Evolutionary conservation across 2,329 filamentous ascomycete species (phyloP).

Genomic region (Uncinocarpus reesii): DNA sequence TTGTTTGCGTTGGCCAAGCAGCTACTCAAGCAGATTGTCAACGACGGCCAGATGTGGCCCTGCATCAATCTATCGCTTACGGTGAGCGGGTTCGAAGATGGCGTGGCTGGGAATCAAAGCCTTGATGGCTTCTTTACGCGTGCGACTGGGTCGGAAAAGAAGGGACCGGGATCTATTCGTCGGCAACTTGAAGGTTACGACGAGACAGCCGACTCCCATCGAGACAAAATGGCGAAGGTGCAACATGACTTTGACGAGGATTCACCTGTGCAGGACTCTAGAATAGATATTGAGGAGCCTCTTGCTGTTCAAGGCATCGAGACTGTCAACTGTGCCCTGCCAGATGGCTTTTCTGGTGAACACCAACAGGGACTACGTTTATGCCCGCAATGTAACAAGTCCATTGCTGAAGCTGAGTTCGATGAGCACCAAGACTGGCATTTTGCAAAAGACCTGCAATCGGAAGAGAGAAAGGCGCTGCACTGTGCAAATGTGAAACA

Average conservation of each 20-base stretch:
- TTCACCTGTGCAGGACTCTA: neutral
- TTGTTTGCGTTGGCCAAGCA: conserved; percentile 68
- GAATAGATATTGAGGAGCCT: neutral
- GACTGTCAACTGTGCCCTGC: neutral
- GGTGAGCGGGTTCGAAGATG: conserved; percentile 87
- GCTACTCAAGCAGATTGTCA: conserved; percentile 64
- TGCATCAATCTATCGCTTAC: conserved; percentile 83
- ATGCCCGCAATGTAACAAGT: conserved; percentile 57
- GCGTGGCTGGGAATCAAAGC: conserved; percentile 68
- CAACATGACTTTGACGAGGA: neutral
- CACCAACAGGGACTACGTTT: conserved; percentile 26
- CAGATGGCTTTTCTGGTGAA: neutral
- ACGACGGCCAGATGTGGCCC: conserved; percentile 74
- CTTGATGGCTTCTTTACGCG: conserved; percentile 78
- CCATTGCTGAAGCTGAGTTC: conserved; percentile 48
- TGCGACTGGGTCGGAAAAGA: conserved; percentile 37
- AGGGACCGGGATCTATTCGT: neutral
- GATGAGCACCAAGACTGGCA: conserved; percentile 89
- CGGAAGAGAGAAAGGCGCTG: conserved; percentile 9
- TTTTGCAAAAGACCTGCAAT: conserved; percentile 66
- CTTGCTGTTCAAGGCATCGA: neutral
- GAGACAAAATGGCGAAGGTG: neutral
- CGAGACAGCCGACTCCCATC: neutral
- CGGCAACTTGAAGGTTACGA: neutral
- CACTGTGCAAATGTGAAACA: neutral